Conservation (phyloP, 2,329 filamentous ascomycete species). For the Ophiostoma ulmi region DNA sequence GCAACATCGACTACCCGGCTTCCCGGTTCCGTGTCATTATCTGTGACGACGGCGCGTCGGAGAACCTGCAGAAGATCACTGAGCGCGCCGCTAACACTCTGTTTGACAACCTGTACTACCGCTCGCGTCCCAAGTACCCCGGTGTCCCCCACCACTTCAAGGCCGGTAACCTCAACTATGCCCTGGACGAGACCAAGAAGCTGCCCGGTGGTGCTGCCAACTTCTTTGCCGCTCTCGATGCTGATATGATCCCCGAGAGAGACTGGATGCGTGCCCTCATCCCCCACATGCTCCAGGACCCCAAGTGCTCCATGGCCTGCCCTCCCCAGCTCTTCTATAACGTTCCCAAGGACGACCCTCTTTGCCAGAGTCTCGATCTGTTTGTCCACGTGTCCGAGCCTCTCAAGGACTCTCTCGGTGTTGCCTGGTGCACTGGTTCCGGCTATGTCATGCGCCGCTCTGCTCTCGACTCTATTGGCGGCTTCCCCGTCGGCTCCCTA, state of each 20-base stretch:
- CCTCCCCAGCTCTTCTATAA: slow-evolving; percentile 61
- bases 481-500: slow-evolving; percentile 55
- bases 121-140: slow-evolving; percentile 46
- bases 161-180: slow-evolving; percentile 60
- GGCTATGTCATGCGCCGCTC: slow-evolving; percentile 55
- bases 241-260: slow-evolving; percentile 62
- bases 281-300: slow-evolving; percentile 54
- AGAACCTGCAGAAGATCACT: slow-evolving; percentile 35
- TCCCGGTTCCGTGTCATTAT: slow-evolving; percentile 51
- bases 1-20: slow-evolving; percentile 49
- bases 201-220: slow-evolving; percentile 51
- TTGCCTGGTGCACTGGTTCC: slow-evolving; percentile 59
- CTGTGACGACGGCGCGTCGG: slow-evolving; percentile 50
- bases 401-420: slow-evolving; percentile 46
- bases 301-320: slow-evolving; percentile 54
- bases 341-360: slow-evolving; percentile 52
- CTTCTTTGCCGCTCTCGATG: slow-evolving; percentile 45
- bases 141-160: slow-evolving; percentile 55
- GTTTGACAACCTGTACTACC: slow-evolving; percentile 49
- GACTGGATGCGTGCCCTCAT: slow-evolving; percentile 56
- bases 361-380: slow-evolving; percentile 54
- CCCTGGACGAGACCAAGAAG: slow-evolving; percentile 45
- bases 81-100: slow-evolving; percentile 36
- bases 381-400: slow-evolving; percentile 52
- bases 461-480: slow-evolving; percentile 56